Evolutionary conservation across 2,329 filamentous ascomycete species (phyloP).

Genomic region (Lachnellula suecica): DNA sequence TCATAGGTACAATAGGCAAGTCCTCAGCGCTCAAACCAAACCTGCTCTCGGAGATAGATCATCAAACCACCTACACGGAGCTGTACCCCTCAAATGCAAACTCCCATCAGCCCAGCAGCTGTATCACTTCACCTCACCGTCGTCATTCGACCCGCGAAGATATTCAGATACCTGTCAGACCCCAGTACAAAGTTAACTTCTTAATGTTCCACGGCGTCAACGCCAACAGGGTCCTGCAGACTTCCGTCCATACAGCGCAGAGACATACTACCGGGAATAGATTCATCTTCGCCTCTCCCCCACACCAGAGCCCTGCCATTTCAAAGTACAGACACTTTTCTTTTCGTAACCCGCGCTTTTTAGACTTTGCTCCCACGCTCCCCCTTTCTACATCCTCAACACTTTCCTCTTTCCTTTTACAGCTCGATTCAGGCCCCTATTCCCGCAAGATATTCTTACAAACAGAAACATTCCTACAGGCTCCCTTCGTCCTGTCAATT

Average conservation of each 20-base stretch:
- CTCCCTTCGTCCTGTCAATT: not conserved
- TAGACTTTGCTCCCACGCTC: conserved; percentile 6
- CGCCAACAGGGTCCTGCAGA: conserved; percentile 4
- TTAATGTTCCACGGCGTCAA: conserved; percentile 15
- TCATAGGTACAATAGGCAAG: not conserved
- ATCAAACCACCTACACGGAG: no score
- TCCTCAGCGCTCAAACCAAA: no score
- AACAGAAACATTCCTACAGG: conserved; percentile 23
- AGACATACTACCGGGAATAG: conserved; percentile 2
- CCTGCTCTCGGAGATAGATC: no score
- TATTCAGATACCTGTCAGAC: conserved; percentile 1
- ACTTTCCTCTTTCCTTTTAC: not conserved
- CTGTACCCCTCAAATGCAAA: no score
- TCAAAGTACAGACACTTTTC: no score
- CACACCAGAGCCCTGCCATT: conserved; percentile 10
- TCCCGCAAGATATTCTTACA: conserved; percentile 12
- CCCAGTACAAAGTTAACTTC: conserved; percentile 3
- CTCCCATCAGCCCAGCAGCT: no score
- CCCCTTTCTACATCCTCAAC: not conserved
- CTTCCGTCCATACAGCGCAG: conserved; percentile 6
- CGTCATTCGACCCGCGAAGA: no score
- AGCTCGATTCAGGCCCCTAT: not conserved
- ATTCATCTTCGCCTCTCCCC: conserved; percentile 4
- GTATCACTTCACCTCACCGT: no score
- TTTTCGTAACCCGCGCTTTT: conserved; percentile 12